Evolutionary conservation across 2,329 filamentous ascomycete species (phyloP), one percentile per base, ranked within the genome.

Genomic region (Penicillium paneum): DNA sequence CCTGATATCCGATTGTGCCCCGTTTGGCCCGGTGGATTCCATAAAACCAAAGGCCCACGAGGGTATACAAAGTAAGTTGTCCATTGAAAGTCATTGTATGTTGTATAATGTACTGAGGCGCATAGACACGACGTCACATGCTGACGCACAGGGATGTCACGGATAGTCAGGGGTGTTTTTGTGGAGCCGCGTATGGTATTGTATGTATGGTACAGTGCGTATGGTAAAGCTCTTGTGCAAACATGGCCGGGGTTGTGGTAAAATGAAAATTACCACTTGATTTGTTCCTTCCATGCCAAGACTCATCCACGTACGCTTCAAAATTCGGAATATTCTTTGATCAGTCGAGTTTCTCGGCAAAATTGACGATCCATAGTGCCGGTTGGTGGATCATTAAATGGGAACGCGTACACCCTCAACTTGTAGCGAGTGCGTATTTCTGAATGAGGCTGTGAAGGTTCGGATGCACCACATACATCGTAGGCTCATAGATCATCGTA

Each of bases 81-180:
- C 34, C 24, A 26, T 3, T 12, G n/a, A 26, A 41, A 42, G 11
- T 26, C 47, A 10, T 21, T 31, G 24, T 41, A n/a, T 31, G 15
- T 31, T 13, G 32, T n/a, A n/a, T 8, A 26, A n/a, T 8, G 41
- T 19, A 32, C 19, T 17, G 35, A 26, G 29, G 29, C 21, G 38
- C 29, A 26, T 31, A 50, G 19, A 48, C 28, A 47, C 31, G 43
- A 63, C 64, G 65, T 67, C 64, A 67, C 59, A 46, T 54, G 60
- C 58, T 67, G 64, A 67, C 66, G 65, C 60, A 60, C 32, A 60
- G 56, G 49, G 55, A 54, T 49, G 52, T 43, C 39, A 50, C 44
- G 45, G 62, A 67, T 65, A 58, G 58, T 67, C 64, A 68, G 66
- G 64, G 61, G 62, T 46, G 44, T 41, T 31, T 17, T 38, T 44